Base-by-base conservation (phyloP, 306 rosid species). In the Pyrus bretschneideri region DNA sequence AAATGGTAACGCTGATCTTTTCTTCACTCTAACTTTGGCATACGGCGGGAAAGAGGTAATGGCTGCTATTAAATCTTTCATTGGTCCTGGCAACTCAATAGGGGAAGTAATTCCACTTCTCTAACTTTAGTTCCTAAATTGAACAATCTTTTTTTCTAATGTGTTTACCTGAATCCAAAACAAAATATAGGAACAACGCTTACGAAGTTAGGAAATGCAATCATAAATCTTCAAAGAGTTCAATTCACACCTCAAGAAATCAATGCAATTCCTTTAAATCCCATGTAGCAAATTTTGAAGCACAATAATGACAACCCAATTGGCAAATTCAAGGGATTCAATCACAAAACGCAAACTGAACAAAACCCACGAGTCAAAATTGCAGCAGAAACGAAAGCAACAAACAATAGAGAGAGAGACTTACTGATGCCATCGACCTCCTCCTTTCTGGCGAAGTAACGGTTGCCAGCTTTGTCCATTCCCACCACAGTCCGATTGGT, bases 401-500 rank as follows among this genome's bases (percentile, higher is more conserved):
- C 14, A 18, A 61, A 70, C 29, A 72, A 3, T 2, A 55, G 62
- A 25, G 25, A 25, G 78, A 82, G 67, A 59, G 71, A 86, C 96
- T 86, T 85, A 94, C 98, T 62, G 86, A 82, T 61, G 23, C 97
- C 97, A 79, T 92, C 98, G 52, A 94, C 10, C 68, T 85, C 86
- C 79, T 90, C 96, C 15, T 71, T 83, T 83, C 79, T 86, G 51
- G 89, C 68, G 79, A 94, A 92, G 83, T 91, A 94, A 68, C 76
- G 83, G 75, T 94, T 94, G 69, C 98, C 97, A 15, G 89, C 73
- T 86, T 85, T 91, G 83, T 94, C 98, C 25, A 71, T 71, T 60
- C 98, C 97, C 60, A 69, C 89, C 81, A 46, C 71, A 74, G 74
- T 84, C 83, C 90, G 85, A 70, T 59, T 84, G 83, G 81, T 73